phyloP scores from a whole-genome alignment of 148 eudicot species.

The Rhododendron griersonianum region DNA sequence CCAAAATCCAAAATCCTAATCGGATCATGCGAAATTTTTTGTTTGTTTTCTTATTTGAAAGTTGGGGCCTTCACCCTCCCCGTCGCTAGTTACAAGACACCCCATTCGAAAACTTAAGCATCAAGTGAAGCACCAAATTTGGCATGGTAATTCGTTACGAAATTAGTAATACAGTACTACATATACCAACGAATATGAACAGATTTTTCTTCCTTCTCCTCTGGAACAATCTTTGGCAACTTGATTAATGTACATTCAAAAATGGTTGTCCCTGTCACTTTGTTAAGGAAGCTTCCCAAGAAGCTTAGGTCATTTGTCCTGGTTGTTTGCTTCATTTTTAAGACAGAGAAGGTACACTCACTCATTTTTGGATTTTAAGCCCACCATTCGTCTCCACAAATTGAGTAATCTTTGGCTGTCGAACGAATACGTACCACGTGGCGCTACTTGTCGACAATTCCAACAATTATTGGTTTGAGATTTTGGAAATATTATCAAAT shows the following conservation, averaged over 20 bases:
- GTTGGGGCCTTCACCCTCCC: too few species aligned
- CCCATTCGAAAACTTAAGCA: not conserved
- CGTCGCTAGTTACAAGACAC: not conserved
- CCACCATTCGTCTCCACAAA: not conserved
- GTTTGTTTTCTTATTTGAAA: too few species aligned
- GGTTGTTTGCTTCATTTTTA: not conserved
- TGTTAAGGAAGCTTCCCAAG: not conserved
- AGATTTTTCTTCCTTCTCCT: not conserved
- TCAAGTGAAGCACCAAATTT: not conserved
- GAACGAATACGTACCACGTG: too few species aligned
- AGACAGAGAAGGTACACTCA: not conserved
- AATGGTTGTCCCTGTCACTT: not conserved
- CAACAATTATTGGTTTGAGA: not conserved
- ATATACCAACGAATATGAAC: too few species aligned
- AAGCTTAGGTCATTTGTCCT: not conserved
- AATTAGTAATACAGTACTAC: too few species aligned
- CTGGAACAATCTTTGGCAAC: not conserved
- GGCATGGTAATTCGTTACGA: not conserved
- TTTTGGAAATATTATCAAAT: not conserved
- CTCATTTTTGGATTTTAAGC: not conserved
- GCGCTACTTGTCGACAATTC: too few species aligned
- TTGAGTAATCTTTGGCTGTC: not conserved
- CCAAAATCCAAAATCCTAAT: too few species aligned
- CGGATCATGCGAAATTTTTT: too few species aligned
- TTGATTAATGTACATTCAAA: not conserved